Evolutionary conservation across 768 basidiomycete species (phyloP).

Genomic region (Boletus speciosus): DNA sequence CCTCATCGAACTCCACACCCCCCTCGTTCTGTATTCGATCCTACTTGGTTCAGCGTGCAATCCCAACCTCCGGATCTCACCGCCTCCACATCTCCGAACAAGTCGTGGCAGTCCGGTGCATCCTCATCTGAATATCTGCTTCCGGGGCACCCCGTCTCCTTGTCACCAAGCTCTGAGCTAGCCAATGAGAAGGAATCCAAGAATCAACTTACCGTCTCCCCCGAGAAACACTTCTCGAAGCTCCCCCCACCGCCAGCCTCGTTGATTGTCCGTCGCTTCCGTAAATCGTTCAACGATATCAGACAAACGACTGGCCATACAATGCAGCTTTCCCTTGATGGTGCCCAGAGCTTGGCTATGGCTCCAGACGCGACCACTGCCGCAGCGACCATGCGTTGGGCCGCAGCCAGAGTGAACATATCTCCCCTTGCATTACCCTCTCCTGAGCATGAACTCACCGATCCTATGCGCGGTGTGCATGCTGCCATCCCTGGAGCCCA

Average conservation of each 20-base stretch:
- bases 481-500: slow-evolving; percentile 65
- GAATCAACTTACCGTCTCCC: slow-evolving; percentile 18
- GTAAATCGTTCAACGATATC: slow-evolving; percentile 46
- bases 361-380: slow-evolving; percentile 58
- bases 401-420: slow-evolving; percentile 78
- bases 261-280: slow-evolving; percentile 38
- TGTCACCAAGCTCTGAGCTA: slow-evolving; percentile 10
- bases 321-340: slow-evolving; percentile 28
- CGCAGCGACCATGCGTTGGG: slow-evolving; percentile 82
- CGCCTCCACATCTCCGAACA: slow-evolving; percentile 3
- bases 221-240: slow-evolving; percentile 27
- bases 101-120: slow-evolving; percentile 2
- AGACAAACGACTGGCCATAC: slow-evolving; percentile 29
- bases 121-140: slow-evolving; percentile 11
- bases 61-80: slow-evolving; percentile 6
- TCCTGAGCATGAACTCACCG: slow-evolving; percentile 87
- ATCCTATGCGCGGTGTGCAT: slow-evolving; percentile 79
- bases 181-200: slow-evolving; percentile 18
- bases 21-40: slow-evolving; percentile 37
- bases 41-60: slow-evolving; percentile 16
- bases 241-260: slow-evolving; percentile 25
- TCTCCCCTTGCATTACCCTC: slow-evolving; percentile 85
- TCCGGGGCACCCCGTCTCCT: slow-evolving; percentile 5
- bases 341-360: slow-evolving; percentile 27
- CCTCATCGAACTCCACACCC: slow-evolving; percentile 65